These are phyloP conservation scores for Acanthochlamys bracteata DNA, from an alignment of 106 monocot genomes.

Conservation along the genomic window DNA sequence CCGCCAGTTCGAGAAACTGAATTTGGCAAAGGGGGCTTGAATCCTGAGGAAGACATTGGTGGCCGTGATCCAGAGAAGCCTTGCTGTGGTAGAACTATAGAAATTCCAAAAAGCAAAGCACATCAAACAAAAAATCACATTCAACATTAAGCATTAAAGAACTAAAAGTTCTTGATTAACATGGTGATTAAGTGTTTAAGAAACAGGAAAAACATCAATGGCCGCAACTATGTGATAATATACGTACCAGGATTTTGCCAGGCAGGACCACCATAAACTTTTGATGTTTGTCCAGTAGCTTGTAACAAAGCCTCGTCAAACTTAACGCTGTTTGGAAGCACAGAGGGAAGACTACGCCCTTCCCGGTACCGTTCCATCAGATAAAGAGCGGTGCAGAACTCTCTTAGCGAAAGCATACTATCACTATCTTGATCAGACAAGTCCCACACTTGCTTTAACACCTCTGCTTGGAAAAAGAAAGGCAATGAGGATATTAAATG, in stretches of 20 bases:
- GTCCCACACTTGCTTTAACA: constrained; percentile 98
- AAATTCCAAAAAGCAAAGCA: constrained; percentile 6
- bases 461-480: constrained; percentile 32
- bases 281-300: constrained; percentile 51
- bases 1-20: constrained; percentile 34
- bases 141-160: not conserved
- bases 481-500: not conserved
- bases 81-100: constrained; percentile 41
- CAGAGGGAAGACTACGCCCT: constrained; percentile 71
- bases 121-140: constrained; percentile 2
- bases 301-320: constrained; percentile 73
- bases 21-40: constrained; percentile 40
- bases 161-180: not conserved
- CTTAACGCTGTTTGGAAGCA: constrained; percentile 58
- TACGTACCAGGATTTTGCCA: constrained; percentile 63
- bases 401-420: constrained; percentile 90
- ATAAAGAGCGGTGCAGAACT: constrained; percentile 89
- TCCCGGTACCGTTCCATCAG: constrained; percentile 86
- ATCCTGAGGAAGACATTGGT: constrained; percentile 27
- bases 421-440: constrained; percentile 96
- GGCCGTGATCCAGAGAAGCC: constrained; percentile 33
- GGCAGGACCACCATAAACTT: constrained; percentile 32
- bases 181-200: not conserved
- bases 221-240: not conserved
- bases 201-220: not conserved